Conservation (phyloP, 192 early-diverging fungal species). For the Entomortierella chlamydospora region DNA sequence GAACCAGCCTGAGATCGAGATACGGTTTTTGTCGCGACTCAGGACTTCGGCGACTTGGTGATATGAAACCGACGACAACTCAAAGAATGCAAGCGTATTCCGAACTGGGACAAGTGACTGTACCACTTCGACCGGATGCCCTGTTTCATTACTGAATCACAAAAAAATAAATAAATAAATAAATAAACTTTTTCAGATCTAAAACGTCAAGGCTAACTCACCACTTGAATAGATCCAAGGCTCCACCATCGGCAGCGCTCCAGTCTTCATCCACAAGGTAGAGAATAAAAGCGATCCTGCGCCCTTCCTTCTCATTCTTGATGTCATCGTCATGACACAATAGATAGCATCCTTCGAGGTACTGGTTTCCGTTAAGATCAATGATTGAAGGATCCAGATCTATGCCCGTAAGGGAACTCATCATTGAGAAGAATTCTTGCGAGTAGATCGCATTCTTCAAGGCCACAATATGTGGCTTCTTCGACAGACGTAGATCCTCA, state of each 20-base stretch:
- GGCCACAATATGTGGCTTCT: slow-evolving; percentile 56
- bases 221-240: slow-evolving; percentile 71
- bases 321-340: slow-evolving; percentile 84
- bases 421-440: slow-evolving; percentile 67
- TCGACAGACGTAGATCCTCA: slow-evolving; percentile 63
- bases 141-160: slow-evolving; percentile 46
- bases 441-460: slow-evolving; percentile 71
- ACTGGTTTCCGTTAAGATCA: slow-evolving; percentile 77
- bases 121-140: slow-evolving; percentile 61
- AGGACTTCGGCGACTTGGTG: slow-evolving; percentile 71
- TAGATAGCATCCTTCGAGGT: slow-evolving; percentile 69
- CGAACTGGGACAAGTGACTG: slow-evolving; percentile 62
- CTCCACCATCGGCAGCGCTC: slow-evolving; percentile 70
- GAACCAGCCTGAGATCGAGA: slow-evolving; percentile 77
- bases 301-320: slow-evolving; percentile 65
- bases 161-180: background rate
- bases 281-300: slow-evolving; percentile 78
- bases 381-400: slow-evolving; percentile 66
- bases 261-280: slow-evolving; percentile 77
- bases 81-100: slow-evolving; percentile 71
- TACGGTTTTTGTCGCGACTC: slow-evolving; percentile 54
- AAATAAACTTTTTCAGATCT: background rate
- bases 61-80: slow-evolving; percentile 66
- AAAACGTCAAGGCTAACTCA: slow-evolving; percentile 12
- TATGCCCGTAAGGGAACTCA: slow-evolving; percentile 72